phyloP scores from a whole-genome alignment of 2,329 filamentous ascomycete genomes.

The Fusarium ramigenum region DNA sequence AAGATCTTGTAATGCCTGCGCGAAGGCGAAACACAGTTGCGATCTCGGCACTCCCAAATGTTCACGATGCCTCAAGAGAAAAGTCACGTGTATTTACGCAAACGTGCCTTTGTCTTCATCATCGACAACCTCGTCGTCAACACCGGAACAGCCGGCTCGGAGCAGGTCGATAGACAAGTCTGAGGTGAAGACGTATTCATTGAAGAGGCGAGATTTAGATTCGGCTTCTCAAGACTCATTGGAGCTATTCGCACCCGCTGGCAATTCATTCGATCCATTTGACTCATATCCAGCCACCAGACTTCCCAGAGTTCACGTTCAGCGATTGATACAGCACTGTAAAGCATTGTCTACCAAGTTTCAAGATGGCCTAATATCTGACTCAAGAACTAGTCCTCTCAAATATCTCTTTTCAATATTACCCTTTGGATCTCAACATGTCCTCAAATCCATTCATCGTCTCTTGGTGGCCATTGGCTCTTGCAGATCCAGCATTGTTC shows the following conservation, averaged over 20 bases:
- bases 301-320: slow-evolving; percentile 60
- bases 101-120: slow-evolving; percentile 59
- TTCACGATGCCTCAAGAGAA: slow-evolving; percentile 62
- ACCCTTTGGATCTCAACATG: slow-evolving; percentile 63
- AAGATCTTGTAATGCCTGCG: slow-evolving; percentile 65
- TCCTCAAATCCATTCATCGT: slow-evolving; percentile 66
- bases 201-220: neutral
- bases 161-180: neutral
- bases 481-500: slow-evolving; percentile 65
- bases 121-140: neutral
- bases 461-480: slow-evolving; percentile 68
- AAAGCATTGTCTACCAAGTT: slow-evolving; percentile 32
- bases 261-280: slow-evolving; percentile 61
- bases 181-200: neutral
- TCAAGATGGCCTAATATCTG: slow-evolving; percentile 12
- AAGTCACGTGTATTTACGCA: slow-evolving; percentile 59
- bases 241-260: slow-evolving; percentile 37
- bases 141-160: slow-evolving; percentile 15
- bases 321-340: slow-evolving; percentile 67
- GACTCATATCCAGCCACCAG: slow-evolving; percentile 65
- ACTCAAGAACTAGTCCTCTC: slow-evolving; percentile 59
- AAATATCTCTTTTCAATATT: slow-evolving; percentile 69
- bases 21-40: slow-evolving; percentile 64
- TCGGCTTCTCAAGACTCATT: neutral
- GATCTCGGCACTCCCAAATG: slow-evolving; percentile 64